Evolutionary conservation across 2,329 filamentous ascomycete genomes (phyloP).

Genomic region (Colletotrichum zoysiae): DNA sequence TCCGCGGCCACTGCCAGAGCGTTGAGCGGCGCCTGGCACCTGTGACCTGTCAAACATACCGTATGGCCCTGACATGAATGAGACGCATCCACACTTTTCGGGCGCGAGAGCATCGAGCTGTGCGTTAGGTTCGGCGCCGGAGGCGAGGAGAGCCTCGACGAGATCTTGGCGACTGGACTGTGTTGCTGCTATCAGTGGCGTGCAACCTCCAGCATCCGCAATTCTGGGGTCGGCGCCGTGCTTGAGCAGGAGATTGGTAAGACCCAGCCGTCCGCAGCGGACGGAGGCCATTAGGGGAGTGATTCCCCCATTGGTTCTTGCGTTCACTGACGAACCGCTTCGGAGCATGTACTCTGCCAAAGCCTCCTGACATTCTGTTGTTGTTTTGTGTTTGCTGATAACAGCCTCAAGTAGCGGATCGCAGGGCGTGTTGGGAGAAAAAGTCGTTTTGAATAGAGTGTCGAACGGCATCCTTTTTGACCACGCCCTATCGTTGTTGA

Average conservation of each 20-base stretch:
- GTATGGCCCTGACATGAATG: too few species aligned
- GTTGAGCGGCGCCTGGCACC: not conserved
- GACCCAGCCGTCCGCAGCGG: not conserved
- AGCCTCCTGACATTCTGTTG: not conserved
- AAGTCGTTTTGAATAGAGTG: accelerated
- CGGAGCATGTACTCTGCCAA: not conserved
- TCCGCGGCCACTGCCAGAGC: not conserved
- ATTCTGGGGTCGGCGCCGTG: not conserved
- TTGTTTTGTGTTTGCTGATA: not conserved
- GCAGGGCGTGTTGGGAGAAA: not conserved
- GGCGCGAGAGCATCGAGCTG: not conserved
- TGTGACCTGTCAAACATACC: too few species aligned
- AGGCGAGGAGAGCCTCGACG: not conserved
- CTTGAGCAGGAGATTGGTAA: not conserved
- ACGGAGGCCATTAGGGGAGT: not conserved
- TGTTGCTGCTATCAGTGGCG: not conserved
- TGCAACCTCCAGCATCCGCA: not conserved
- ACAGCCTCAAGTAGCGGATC: not conserved
- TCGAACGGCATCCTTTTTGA: not conserved
- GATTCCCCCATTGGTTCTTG: not conserved
- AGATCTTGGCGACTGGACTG: not conserved
- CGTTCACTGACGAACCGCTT: not conserved
- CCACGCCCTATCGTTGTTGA: too few species aligned
- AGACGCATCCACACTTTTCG: too few species aligned
- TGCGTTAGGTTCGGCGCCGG: not conserved